Evolutionary conservation across 2,329 filamentous ascomycete genomes (phyloP).

Genomic region (Pestalotiopsis sp.): DNA sequence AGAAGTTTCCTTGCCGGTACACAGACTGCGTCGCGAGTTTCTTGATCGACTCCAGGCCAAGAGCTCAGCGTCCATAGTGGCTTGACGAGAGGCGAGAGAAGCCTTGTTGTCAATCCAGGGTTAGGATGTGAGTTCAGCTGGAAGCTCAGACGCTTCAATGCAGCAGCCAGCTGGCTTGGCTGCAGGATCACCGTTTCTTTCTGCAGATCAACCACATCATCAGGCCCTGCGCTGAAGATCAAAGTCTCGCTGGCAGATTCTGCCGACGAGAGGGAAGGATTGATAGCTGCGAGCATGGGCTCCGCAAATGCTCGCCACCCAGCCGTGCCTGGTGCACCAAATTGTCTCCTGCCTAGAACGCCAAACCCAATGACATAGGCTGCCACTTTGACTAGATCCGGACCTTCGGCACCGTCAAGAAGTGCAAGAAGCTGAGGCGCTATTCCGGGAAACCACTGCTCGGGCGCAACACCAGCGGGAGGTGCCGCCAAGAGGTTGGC

Average conservation of each 20-base stretch:
- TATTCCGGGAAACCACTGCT: constrained; percentile 63
- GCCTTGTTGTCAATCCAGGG: constrained; percentile 64
- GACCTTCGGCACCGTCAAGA: constrained; percentile 62
- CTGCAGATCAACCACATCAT: constrained; percentile 50
- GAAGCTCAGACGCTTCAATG: constrained; percentile 57
- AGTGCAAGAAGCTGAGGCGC: constrained; percentile 63
- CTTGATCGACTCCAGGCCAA: constrained; percentile 42
- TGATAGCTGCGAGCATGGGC: constrained; percentile 58
- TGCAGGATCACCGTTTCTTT: constrained; percentile 47
- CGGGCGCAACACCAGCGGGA: constrained; percentile 54
- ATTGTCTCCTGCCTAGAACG: constrained; percentile 65
- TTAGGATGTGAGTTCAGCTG: constrained; percentile 68
- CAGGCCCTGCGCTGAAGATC: constrained; percentile 30
- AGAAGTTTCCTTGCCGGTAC: constrained; percentile 54
- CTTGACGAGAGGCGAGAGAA: constrained; percentile 60
- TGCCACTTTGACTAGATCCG: constrained; percentile 60
- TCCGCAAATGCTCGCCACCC: constrained; percentile 67
- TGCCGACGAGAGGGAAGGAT: constrained; percentile 39
- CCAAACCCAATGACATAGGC: constrained; percentile 68
- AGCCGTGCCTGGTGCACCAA: constrained; percentile 63
- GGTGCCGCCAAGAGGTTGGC: constrained; percentile 64
- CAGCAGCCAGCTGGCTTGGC: constrained; percentile 48
- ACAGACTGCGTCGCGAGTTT: constrained; percentile 42
- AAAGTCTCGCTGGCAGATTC: constrained; percentile 22
- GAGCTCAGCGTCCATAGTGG: constrained; percentile 67